Conservation (phyloP, 768 basidiomycete genomes). For the Xerocomellus intermedius region DNA sequence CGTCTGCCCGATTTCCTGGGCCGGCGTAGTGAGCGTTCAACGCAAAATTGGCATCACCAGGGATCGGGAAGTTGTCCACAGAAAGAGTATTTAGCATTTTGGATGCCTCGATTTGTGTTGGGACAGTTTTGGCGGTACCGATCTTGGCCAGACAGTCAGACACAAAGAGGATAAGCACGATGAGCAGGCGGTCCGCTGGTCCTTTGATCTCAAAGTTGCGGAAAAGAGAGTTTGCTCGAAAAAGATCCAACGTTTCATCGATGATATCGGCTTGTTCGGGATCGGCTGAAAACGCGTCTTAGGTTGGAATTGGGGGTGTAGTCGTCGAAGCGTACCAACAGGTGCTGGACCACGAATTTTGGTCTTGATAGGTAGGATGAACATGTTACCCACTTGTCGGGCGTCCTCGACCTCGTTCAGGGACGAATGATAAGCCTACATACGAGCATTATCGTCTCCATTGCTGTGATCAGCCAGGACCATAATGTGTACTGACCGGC, state of each 20-base stretch:
- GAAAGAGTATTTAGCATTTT: conserved; percentile 90
- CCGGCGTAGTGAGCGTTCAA: conserved; percentile 89
- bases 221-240: conserved; percentile 98
- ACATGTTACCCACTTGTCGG: conserved; percentile 85
- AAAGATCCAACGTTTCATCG: conserved; percentile 94
- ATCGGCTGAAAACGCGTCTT: conserved; percentile 55
- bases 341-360: conserved; percentile 92
- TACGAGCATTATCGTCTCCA: background rate
- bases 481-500: conserved; percentile 47
- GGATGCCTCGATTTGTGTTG: conserved; percentile 78
- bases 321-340: conserved; percentile 46
- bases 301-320: conserved; percentile 8
- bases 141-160: conserved; percentile 96
- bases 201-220: conserved; percentile 99
- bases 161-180: conserved; percentile 95
- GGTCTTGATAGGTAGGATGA: conserved; percentile 87
- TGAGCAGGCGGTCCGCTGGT: conserved; percentile 91
- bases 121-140: conserved; percentile 63
- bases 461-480: background rate
- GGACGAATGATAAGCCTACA: conserved; percentile 93
- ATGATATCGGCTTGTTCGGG: conserved; percentile 81
- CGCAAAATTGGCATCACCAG: conserved; percentile 94
- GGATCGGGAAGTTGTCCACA: conserved; percentile 90
- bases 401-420: conserved; percentile 84
- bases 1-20: conserved; percentile 72